Evolutionary conservation across 139 green algal species (phyloP), one percentile per base, ranked within the genome.

Genomic region (Chlamydomonas schloesseri): DNA sequence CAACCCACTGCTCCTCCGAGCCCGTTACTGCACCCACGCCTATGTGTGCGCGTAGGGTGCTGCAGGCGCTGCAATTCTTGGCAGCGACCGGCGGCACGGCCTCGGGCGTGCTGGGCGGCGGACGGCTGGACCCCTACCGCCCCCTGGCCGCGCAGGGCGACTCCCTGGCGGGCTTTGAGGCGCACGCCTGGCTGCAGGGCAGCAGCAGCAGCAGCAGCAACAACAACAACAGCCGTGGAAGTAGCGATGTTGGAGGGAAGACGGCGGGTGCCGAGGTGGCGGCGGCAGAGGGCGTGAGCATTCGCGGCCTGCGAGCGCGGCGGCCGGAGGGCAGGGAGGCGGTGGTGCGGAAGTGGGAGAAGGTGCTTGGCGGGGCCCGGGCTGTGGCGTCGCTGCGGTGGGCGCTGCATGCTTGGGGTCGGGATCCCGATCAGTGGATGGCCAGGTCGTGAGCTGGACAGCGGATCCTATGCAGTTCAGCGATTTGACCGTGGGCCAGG

Each of bases 111-210:
- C 36, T 83, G 75, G 58, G 75, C 28, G 58, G 75, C 23, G 75
- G 75, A 8, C 75, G 75, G 34, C 58, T 83, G 58, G 75, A 83
- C 28, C 75, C 75, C 14, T 83, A 83, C 36, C 58, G 75, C 0
- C 28, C 58, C 1, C 9, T 83, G 75, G 58, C 14, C 24, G 1
- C 1, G 36, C 75, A 83, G 58, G 75, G 75, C 9, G 75, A 83
- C 9, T 46, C 58, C 6, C 4, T 60, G 57, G 58, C 58, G 75
- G 57, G 34, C 34, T 83, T 60, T 15, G 58, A 72, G 17, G 75
- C 58, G 23, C 24, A 57, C 26, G 15, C 11, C 21, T 83, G 75
- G 75, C 10, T 83, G 33, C 42, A 50, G 6, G 42, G 8, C 42
- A 8, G 42, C 42, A 50, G 42, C 42, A 50, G 73, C 50, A 20